These are phyloP conservation scores for Aspergillus carlsbadensis DNA, from an alignment of 495 filamentous ascomycete genomes.

Conservation along the genomic window DNA sequence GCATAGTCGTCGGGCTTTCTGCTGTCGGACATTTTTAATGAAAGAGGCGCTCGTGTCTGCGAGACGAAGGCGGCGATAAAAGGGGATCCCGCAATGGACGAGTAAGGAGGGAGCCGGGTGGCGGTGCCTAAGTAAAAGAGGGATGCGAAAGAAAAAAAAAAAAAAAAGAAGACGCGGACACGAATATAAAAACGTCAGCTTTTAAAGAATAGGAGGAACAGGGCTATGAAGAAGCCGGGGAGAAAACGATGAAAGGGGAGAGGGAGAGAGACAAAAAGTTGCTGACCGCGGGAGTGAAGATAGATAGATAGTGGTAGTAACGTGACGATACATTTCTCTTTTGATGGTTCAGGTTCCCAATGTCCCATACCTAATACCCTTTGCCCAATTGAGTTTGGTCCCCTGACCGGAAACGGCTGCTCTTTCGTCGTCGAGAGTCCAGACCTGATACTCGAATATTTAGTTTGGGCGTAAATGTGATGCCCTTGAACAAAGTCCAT, in stretches of 20 bases:
- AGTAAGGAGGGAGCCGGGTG: not conserved
- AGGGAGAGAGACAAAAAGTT: constrained; percentile 8
- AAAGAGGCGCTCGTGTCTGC: not conserved
- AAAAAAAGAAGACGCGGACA: not conserved
- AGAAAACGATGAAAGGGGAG: constrained; percentile 8
- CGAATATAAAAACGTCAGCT: not conserved
- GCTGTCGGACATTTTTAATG: constrained; percentile 63
- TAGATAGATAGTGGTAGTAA: not conserved
- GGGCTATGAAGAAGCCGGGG: not conserved
- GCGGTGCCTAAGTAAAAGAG: not conserved
- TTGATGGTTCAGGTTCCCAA: too few relatives aligned
- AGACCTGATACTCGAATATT: not conserved
- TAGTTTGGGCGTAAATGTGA: not conserved
- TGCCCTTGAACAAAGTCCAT: too few relatives aligned
- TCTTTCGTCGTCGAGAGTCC: not conserved
- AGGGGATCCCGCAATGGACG: not conserved
- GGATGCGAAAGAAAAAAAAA: not conserved
- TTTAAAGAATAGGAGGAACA: too few relatives aligned
- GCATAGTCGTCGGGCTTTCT: constrained; percentile 84
- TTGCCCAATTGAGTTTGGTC: not conserved
- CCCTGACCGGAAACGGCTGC: not conserved
- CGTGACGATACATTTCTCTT: not conserved
- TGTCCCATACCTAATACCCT: too few relatives aligned
- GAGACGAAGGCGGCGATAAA: not conserved
- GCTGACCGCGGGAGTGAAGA: not conserved